Evolutionary conservation across 371 early-diverging fungal species (phyloP).

Genomic region (Neoconidiobolus thromboides): DNA sequence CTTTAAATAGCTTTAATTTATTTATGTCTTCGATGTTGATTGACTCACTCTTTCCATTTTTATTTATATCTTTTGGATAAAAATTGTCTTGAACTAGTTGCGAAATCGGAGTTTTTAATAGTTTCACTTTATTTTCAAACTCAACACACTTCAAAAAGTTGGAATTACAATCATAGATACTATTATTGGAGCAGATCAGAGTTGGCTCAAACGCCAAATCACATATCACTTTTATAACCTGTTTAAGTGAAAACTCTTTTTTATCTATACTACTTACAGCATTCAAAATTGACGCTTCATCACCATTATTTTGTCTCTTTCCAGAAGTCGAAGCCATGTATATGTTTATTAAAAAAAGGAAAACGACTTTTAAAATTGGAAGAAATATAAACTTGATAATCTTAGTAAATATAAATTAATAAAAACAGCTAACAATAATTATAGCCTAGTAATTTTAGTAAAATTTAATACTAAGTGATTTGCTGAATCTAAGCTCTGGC

Average conservation of each 20-base stretch:
- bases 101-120: neutral
- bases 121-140: neutral
- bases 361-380: no score
- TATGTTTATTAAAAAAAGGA: no score
- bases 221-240: neutral
- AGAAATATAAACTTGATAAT: no score
- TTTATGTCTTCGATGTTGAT: neutral
- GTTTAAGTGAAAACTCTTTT: neutral
- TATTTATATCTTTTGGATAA: conserved; percentile 1
- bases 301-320: no score
- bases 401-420: no score
- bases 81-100: conserved; percentile 1
- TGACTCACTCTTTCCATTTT: neutral
- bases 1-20: neutral
- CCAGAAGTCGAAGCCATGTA: no score
- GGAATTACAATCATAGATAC: neutral
- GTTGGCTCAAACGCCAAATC: neutral
- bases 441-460: no score
- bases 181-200: neutral
- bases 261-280: no score
- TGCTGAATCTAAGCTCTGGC: no score
- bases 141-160: neutral
- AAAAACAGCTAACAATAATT: no score
- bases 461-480: no score
- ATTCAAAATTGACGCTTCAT: no score